Evolutionary conservation across 2,329 filamentous ascomycete species (phyloP).

Genomic region (Fragosphaeria purpurea): DNA sequence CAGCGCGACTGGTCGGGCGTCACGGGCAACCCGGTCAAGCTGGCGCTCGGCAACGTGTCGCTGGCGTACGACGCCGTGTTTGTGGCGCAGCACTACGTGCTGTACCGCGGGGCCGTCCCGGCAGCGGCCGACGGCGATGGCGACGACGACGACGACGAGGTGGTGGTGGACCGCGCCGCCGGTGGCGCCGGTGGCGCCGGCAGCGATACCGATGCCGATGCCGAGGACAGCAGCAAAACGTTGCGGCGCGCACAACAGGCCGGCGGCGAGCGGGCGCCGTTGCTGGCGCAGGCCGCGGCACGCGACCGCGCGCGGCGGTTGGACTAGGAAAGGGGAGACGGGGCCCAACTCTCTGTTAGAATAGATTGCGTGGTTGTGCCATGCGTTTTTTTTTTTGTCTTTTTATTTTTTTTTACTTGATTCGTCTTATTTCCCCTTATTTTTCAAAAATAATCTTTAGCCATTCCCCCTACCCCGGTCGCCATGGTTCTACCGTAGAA

Average conservation of each 20-base stretch:
- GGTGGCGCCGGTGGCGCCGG: too few species aligned
- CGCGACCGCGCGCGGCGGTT: conserved; percentile 19
- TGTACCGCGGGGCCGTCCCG: conserved; percentile 44
- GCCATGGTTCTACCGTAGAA: too few species aligned
- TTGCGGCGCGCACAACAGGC: neutral
- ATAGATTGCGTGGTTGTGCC: too few species aligned
- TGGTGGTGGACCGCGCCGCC: neutral
- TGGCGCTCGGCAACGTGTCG: conserved; percentile 74
- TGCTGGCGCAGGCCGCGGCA: conserved; percentile 18
- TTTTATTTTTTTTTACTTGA: too few species aligned
- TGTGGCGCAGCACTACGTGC: conserved; percentile 75
- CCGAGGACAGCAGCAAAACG: neutral
- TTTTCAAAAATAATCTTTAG: too few species aligned
- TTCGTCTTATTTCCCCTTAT: too few species aligned
- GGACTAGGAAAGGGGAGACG: conserved; percentile 15
- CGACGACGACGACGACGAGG: neutral
- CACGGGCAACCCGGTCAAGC: conserved; percentile 84
- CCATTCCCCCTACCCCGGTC: too few species aligned
- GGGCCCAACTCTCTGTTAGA: neutral
- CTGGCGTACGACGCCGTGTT: conserved; percentile 83
- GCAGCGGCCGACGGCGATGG: neutral
- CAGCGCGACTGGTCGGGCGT: conserved; percentile 84
- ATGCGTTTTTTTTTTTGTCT: too few species aligned
- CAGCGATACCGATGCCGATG: neutral
- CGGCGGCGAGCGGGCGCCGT: conserved; percentile 23